Percentiles rank a stretch among this genome's conserved stretches.
Conservation (phyloP, 768 basidiomycete genomes). For the Suillus lakei region DNA sequence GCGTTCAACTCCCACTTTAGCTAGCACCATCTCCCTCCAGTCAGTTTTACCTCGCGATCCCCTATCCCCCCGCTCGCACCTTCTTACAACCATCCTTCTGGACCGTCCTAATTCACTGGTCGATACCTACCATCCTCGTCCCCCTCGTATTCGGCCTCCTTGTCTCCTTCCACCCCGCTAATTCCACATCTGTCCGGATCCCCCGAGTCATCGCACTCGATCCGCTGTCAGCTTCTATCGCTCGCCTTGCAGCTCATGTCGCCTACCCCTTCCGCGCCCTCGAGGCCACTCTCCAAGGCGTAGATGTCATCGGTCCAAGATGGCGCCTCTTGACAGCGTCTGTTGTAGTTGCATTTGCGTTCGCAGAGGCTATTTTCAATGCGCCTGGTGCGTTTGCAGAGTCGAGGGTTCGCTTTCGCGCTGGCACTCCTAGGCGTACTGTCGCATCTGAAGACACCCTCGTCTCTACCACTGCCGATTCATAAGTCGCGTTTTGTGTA, state of each 20-base stretch:
- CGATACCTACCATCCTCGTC: constrained; percentile 61
- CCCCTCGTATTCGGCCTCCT: constrained; percentile 60
- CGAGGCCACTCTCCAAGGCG: constrained; percentile 32
- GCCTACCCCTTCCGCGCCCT: constrained; percentile 54
- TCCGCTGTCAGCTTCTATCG: constrained; percentile 66
- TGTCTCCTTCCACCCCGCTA: constrained; percentile 64
- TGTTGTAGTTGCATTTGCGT: constrained; percentile 65
- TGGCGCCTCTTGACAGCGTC: constrained; percentile 62
- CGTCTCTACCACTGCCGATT: background rate
- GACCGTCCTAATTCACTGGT: constrained; percentile 64
- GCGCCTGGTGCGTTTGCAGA: constrained; percentile 48
- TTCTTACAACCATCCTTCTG: constrained; percentile 56
- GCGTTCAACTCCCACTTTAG: background rate
- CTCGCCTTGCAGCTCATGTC: constrained; percentile 62
- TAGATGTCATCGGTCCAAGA: constrained; percentile 59
- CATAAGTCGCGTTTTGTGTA: constrained; percentile 6
- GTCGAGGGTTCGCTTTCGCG: constrained; percentile 29
- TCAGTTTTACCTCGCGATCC: constrained; percentile 32
- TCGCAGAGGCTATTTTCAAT: constrained; percentile 63
- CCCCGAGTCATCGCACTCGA: constrained; percentile 47
- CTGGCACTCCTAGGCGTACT: constrained; percentile 25
- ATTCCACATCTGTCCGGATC: constrained; percentile 26
- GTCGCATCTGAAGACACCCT: constrained; percentile 25
- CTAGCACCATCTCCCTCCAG: constrained; percentile 6
- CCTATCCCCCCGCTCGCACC: constrained; percentile 53